These are phyloP conservation scores for Ambrosia artemisiifolia DNA, from an alignment of 129 eudicot genomes.

Conservation along the genomic window DNA sequence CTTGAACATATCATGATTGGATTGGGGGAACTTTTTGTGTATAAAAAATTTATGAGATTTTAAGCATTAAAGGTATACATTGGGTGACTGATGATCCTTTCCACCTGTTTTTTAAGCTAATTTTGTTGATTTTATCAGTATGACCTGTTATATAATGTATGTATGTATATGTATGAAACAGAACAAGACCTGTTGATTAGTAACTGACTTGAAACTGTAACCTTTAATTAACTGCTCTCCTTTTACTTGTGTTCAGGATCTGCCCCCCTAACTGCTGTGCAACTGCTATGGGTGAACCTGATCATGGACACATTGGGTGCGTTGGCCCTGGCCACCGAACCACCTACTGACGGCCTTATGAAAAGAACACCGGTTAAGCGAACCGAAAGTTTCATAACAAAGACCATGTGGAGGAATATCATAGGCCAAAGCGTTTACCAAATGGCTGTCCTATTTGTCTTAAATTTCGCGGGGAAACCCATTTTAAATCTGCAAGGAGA, in stretches of 20 bases:
- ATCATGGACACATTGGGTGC: conserved; percentile 22
- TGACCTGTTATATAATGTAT: too few relatives aligned
- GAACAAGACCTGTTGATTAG: not conserved
- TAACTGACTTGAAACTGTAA: not conserved
- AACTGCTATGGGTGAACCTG: conserved; percentile 19
- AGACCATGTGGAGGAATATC: conserved; percentile 20
- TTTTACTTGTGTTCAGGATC: not conserved
- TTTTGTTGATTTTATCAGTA: too few relatives aligned
- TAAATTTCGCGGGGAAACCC: conserved; percentile 3
- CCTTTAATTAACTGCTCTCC: not conserved
- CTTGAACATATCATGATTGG: too few relatives aligned
- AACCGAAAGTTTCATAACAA: not conserved
- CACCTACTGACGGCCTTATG: conserved; percentile 14
- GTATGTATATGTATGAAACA: not conserved
- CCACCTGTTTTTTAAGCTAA: not conserved
- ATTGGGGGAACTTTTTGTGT: too few relatives aligned
- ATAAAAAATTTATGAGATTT: not conserved
- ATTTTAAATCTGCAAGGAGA: conserved; percentile 5
- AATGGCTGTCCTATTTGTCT: not conserved
- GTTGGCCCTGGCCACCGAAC: conserved; percentile 14
- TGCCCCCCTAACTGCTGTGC: conserved; percentile 14
- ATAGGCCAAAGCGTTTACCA: conserved; percentile 18
- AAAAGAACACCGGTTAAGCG: conserved; percentile 7
- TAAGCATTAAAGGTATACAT: not conserved
- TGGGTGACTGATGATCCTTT: not conserved